phyloP scores from a whole-genome alignment of 495 filamentous ascomycete genomes.

The Lasiosphaeriaceae sp. region DNA sequence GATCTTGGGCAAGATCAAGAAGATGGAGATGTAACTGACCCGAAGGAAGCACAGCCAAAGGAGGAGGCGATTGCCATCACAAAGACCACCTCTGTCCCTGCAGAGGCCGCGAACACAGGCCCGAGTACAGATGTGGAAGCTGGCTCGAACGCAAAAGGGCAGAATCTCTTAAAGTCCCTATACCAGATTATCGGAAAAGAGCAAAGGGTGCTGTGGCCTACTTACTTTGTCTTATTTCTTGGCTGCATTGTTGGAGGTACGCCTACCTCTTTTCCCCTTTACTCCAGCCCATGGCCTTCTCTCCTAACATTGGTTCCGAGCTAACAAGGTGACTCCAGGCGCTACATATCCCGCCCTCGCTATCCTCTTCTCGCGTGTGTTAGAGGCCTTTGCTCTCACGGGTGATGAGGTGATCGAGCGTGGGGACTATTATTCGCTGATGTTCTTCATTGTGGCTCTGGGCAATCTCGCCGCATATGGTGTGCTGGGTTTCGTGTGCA shows the following conservation, averaged over 20 bases:
- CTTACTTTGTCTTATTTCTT: slow-evolving; percentile 24
- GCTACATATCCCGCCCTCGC: slow-evolving; percentile 32
- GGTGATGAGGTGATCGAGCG: slow-evolving; percentile 15
- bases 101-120: slow-evolving; percentile 24
- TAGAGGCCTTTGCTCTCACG: slow-evolving; percentile 26
- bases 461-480: slow-evolving; percentile 39
- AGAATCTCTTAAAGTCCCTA: slow-evolving; percentile 33
- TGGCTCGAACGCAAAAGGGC: neutral
- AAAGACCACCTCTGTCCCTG: slow-evolving; percentile 2
- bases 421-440: slow-evolving; percentile 51
- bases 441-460: slow-evolving; percentile 53
- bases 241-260: slow-evolving; percentile 19
- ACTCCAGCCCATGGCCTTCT: neutral
- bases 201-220: slow-evolving; percentile 27
- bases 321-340: slow-evolving; percentile 12
- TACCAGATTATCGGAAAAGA: slow-evolving; percentile 34
- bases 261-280: neutral
- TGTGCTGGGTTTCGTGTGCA: slow-evolving; percentile 41
- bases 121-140: slow-evolving; percentile 25
- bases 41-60: slow-evolving; percentile 19
- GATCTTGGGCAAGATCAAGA: slow-evolving; percentile 27
- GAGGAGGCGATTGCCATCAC: slow-evolving; percentile 10
- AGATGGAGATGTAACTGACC: neutral
- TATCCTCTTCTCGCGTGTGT: slow-evolving; percentile 27
- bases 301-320: neutral